Evolutionary conservation across 345 rosid species (phyloP).

Genomic region (Cardamine resedifolia): DNA sequence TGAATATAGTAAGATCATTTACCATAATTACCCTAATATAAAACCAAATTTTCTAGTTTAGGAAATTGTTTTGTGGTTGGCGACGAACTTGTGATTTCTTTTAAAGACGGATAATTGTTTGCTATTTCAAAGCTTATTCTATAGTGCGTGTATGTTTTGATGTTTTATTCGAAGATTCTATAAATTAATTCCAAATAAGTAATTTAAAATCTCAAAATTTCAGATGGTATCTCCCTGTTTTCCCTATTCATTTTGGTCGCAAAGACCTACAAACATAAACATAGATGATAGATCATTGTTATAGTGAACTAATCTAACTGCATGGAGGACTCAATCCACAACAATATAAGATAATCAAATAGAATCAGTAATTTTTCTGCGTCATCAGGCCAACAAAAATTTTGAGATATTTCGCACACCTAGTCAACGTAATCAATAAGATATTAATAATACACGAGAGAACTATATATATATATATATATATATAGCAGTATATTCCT

Average conservation of each 20-base stretch:
- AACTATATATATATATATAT: not conserved
- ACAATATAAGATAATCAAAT: not conserved
- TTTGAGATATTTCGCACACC: constrained; percentile 24
- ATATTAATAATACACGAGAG: constrained; percentile 8
- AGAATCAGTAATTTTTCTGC: constrained; percentile 16
- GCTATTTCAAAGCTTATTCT: too few species aligned
- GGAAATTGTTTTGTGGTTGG: not conserved
- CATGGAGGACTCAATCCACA: constrained; percentile 36
- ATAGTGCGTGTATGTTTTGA: not conserved
- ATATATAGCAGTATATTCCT: constrained; percentile 17
- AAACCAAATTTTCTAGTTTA: not conserved
- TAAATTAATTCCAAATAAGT: not conserved
- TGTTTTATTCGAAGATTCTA: not conserved
- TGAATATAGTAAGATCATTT: not conserved
- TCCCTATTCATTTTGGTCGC: not conserved
- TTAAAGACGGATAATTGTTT: too few species aligned
- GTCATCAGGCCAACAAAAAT: constrained; percentile 24
- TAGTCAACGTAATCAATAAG: constrained; percentile 24
- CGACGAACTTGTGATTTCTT: not conserved
- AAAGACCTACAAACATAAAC: not conserved
- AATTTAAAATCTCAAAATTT: not conserved
- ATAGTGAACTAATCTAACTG: constrained; percentile 22
- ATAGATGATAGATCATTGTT: not conserved
- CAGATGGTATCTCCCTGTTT: not conserved
- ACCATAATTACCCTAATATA: not conserved